Conservation (phyloP, 306 rosid species). For the Notholithocarpus densiflorus region DNA sequence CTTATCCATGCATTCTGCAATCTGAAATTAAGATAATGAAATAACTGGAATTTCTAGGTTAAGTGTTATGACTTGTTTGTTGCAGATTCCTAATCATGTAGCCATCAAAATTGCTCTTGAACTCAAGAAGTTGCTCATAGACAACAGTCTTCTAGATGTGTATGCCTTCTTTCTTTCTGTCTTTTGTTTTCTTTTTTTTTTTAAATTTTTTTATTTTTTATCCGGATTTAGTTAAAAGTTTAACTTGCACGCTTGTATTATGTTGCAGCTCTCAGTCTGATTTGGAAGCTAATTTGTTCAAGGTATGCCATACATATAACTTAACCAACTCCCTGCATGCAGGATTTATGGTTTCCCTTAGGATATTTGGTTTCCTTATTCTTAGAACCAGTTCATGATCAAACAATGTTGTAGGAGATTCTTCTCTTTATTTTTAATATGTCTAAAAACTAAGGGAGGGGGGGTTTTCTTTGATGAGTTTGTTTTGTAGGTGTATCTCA, state of each 20-base stretch:
- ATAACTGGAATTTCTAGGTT: neutral
- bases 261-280: slow-evolving; percentile 77
- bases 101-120: slow-evolving; percentile 90
- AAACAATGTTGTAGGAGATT: neutral
- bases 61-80: slow-evolving; percentile 30
- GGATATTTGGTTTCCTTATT: slow-evolving; percentile 4
- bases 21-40: neutral
- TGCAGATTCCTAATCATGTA: slow-evolving; percentile 92
- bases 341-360: slow-evolving; percentile 1
- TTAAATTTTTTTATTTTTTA: neutral
- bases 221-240: neutral
- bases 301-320: slow-evolving; percentile 46
- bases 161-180: slow-evolving; percentile 37
- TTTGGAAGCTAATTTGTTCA: slow-evolving; percentile 85
- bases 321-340: neutral
- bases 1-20: neutral
- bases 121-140: slow-evolving; percentile 90
- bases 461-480: too few relatives aligned
- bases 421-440: neutral
- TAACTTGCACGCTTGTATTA: slow-evolving; percentile 19
- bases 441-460: neutral
- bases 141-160: slow-evolving; percentile 96
- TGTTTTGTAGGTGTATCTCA: too few relatives aligned
- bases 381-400: neutral
- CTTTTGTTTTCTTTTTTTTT: neutral